Conservation (phyloP, 169 alveolate genomes). For the Haemoproteus tartakovskyi region DNA sequence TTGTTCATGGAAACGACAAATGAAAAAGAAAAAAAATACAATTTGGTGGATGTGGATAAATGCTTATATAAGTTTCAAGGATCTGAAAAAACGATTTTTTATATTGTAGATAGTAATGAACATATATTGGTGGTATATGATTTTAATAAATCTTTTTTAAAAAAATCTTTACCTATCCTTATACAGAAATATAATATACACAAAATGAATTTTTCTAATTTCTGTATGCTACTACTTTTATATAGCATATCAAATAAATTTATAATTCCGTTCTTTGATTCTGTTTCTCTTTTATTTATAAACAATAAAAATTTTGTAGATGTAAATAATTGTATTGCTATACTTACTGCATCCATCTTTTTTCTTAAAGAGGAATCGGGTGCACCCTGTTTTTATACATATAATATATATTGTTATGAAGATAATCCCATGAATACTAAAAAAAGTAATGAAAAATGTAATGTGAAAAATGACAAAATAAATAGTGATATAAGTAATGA, state of each 20-base stretch:
- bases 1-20: background rate
- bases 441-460: too few relatives aligned
- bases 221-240: conserved; percentile 25
- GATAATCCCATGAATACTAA: too few relatives aligned
- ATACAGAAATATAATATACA: conserved; percentile 33
- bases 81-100: conserved; percentile 4
- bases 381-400: too few relatives aligned
- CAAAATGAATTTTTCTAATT: conserved; percentile 23
- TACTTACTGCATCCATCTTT: conserved; percentile 49
- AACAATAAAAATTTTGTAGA: conserved; percentile 32
- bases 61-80: conserved; percentile 6
- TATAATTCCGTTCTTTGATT: conserved; percentile 15
- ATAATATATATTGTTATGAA: too few relatives aligned
- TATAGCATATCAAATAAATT: conserved; percentile 61
- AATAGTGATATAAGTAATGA: too few relatives aligned
- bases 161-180: conserved; percentile 24
- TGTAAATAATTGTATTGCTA: conserved; percentile 21
- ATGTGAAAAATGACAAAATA: too few relatives aligned
- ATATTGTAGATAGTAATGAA: conserved; percentile 21
- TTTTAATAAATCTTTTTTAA: conserved; percentile 32
- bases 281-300: conserved; percentile 20
- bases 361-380: conserved; percentile 51
- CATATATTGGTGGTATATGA: conserved; percentile 18
- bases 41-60: background rate
- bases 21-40: background rate